Conservation (phyloP, 768 basidiomycete species). For the Hortiboletus flavorubellus region DNA sequence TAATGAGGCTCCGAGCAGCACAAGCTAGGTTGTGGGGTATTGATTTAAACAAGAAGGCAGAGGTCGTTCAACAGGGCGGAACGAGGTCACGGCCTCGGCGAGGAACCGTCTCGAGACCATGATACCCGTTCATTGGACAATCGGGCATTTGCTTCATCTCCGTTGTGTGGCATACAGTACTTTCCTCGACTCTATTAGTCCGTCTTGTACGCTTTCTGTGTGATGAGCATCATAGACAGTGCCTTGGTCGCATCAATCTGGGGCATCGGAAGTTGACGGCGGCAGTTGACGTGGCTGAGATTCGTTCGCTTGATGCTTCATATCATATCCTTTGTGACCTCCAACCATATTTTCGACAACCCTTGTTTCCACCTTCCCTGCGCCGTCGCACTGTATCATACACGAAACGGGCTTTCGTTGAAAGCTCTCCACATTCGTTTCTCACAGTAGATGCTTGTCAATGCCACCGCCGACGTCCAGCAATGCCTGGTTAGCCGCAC, state of each 20-base stretch:
- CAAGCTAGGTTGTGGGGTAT: slow-evolving; percentile 38
- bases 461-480: slow-evolving; percentile 76
- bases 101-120: slow-evolving; percentile 19
- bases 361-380: background rate
- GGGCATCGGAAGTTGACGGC: background rate
- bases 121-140: background rate
- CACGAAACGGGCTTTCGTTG: slow-evolving; percentile 17
- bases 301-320: background rate
- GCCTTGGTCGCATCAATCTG: background rate
- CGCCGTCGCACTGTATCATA: slow-evolving; percentile 8
- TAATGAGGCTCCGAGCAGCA: slow-evolving; percentile 40
- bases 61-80: slow-evolving; percentile 22
- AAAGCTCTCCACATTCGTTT: slow-evolving; percentile 23
- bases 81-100: slow-evolving; percentile 30
- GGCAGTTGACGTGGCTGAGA: slow-evolving; percentile 1
- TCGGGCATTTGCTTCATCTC: slow-evolving; percentile 12
- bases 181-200: background rate
- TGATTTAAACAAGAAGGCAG: slow-evolving; percentile 26
- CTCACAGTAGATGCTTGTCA: slow-evolving; percentile 27
- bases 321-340: background rate
- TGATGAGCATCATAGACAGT: background rate
- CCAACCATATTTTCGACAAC: background rate
- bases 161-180: background rate
- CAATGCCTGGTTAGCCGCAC: slow-evolving; percentile 73
- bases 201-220: slow-evolving; percentile 1